Evolutionary conservation across 768 basidiomycete species (phyloP).

Genomic region (Termitomyces sp.): DNA sequence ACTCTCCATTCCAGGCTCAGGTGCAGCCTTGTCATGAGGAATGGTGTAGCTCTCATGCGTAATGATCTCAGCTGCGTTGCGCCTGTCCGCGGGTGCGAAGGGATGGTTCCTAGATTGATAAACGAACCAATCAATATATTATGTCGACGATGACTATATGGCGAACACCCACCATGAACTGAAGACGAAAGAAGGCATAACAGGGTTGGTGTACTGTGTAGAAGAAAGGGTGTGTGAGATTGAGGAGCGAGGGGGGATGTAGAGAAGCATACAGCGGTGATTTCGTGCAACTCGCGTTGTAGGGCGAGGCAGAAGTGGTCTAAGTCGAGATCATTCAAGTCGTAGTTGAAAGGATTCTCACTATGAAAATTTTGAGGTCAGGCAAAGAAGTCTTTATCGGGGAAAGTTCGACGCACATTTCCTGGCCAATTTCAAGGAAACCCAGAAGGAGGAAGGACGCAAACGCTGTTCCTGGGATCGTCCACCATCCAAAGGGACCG

Average conservation of each 20-base stretch:
- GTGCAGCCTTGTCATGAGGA: slow-evolving; percentile 12
- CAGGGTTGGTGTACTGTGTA: slow-evolving; percentile 49
- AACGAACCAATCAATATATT: background rate
- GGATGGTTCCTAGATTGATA: slow-evolving; percentile 53
- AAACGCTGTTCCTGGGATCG: slow-evolving; percentile 63
- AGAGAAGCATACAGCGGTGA: slow-evolving; percentile 56
- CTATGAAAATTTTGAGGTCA: slow-evolving; percentile 27
- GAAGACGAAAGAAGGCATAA: slow-evolving; percentile 55
- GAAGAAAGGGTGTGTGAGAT: slow-evolving; percentile 10
- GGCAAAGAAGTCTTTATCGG: background rate
- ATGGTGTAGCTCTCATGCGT: slow-evolving; percentile 5
- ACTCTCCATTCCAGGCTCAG: slow-evolving; percentile 18
- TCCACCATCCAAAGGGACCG: slow-evolving; percentile 37
- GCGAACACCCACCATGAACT: slow-evolving; percentile 33
- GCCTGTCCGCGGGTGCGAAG: slow-evolving; percentile 49
- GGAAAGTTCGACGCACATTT: slow-evolving; percentile 43
- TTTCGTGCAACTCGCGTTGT: slow-evolving; percentile 67
- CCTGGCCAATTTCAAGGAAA: slow-evolving; percentile 69
- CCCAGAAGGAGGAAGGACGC: slow-evolving; percentile 63
- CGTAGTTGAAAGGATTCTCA: slow-evolving; percentile 70
- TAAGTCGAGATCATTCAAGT: slow-evolving; percentile 66
- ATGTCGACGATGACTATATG: background rate
- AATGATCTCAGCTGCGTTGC: slow-evolving; percentile 1
- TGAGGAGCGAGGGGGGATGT: background rate
- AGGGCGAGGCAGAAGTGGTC: slow-evolving; percentile 69